Evolutionary conservation across 2,329 filamentous ascomycete genomes (phyloP), one percentile per base, ranked within the genome.

Genomic region (Pseudonectria foliicola): DNA sequence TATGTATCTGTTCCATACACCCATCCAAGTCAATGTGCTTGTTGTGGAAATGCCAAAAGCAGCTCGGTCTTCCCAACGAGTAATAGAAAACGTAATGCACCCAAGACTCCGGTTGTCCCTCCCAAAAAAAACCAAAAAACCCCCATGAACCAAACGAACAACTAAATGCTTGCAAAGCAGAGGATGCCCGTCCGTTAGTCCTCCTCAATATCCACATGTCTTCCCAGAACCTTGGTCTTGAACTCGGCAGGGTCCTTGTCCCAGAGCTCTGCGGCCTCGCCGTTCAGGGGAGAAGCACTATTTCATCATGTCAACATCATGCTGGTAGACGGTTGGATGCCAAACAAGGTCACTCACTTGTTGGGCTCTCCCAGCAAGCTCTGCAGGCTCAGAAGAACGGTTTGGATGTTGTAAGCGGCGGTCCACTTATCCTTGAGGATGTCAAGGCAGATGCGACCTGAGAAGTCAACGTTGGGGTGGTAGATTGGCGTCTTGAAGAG

Each of bases 381-480:
- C 66, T 98, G 92, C 63, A 98, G 66, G 52, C 90, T 96, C 53
- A 98, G 63, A 36, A 98, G 70, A 30, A 98, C 86, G 30, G 84
- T 94, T 62, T 93, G 86, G 43, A 94, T 88, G 57, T 96, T 96
- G 73, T 95, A 93, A 28, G 93, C 89, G 13, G 92, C 88, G 40
- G 88, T 95, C 92, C 92, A 98, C 69, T 95, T 95, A 63, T 96
- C 92, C 73, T 95, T 96, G 46, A 98, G 73, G 49, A 98, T 98
- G 57, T 98, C 93, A 42, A 98, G 73, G 62, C 92, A 98, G 63
- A 98, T 98, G 37, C 92, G 78, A 27, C 92, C 92, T 4, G 85
- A 89, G 68, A 98, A 95, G 67, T 98, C 92, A 51, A 98, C 86
- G 54, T 98, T 98, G 35, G 92, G 92, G 63, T 98, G 92, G 71